Base-by-base conservation (phyloP, 2,329 filamentous ascomycete species). In the Fusarium poae region DNA sequence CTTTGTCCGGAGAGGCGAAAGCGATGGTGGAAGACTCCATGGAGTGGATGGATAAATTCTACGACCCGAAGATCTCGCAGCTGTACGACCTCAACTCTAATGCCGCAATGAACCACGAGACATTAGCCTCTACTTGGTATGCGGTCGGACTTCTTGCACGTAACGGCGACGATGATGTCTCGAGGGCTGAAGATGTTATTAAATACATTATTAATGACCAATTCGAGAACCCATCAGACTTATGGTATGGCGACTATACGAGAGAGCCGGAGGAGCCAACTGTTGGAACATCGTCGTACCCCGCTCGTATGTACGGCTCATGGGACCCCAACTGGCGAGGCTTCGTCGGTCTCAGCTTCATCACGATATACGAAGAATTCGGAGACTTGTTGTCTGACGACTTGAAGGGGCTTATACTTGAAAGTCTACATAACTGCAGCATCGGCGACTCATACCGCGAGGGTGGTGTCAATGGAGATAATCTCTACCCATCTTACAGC, bases 401-500 rank as follows among this genome's bases (percentile, higher is more conserved):
- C 8, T 4, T 60, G 32, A 65, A 65, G 32, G 61, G 27, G 0
- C 61, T 59, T 18, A 65, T 65, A 12, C 54, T 65, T 1, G 61
- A 65, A 4, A 60, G 53, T 44, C 23, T 65, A 16, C 30, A 59
- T 1, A 59, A 65, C 42, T 59, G 53, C 42, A 65, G 53, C 1
- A 11, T 65, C 37, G 62, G 62, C 6, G 62, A 65, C 39, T 59
- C 62, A 1, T 65, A 65, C 23, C 46, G 87, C 3, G 85, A 88
- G 23, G 86, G 86, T 5, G 86, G 86, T 15, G 79, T 89, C 0
- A 85, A 89, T 56, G 80, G 78, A 30, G 88, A 90, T 68, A 89
- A 89, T 55, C 76, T 89, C 1, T 89, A 88, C 63, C 86, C 87
- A 0, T 81, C 85, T 0, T 89, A 89, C 74, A 86, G 83, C 57